Base-by-base conservation (phyloP, 2,329 filamentous ascomycete genomes). In the Pseudocercospora crystallina region DNA sequence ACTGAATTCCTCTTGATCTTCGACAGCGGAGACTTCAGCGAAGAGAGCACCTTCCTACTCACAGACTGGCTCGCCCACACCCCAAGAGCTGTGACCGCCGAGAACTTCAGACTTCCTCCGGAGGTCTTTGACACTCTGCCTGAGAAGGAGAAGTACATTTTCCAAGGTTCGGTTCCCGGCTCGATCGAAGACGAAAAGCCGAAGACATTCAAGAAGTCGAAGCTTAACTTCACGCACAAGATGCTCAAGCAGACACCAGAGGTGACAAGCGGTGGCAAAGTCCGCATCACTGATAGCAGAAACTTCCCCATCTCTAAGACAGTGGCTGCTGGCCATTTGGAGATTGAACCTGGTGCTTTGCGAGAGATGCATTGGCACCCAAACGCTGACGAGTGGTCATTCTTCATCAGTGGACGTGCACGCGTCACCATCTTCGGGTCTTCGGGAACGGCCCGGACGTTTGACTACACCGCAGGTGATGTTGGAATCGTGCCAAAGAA, bases 301-400 rank as follows among this genome's bases (percentile, higher is more conserved):
- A 89, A 87, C 69, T 91, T 92, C 65, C 82, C 83, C 29, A 79
- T 90, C 54, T 87, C 86, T 39, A 84, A 81, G 68, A 87, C 84
- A 0, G 80, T 90, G 14, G 85, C 87, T 0, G 86, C 87, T 0
- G 87, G 86, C 1, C 80, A 90, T 61, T 79, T 88, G 13, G 80
- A 80, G 33, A 87, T 91, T 54, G 75, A 86, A 57, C 86, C 87
- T 0, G 85, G 85, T 11, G 85, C 84, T 0, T 75, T 90, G 65
- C 80, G 87, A 8, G 87, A 90, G 71, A 89, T 91, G 78, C 87
- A 91, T 73, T 91, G 87, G 87, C 87, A 91, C 64, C 86, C 86
- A 0, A 83, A 82, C 38, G 86, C 86, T 10, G 87, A 90, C 62
- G 87, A 90, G 68, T 91, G 87, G 87, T 87, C 83, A 5, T 91